A percentile compares a stretch with the other conserved stretches of the same genome.
Conservation (phyloP, 768 basidiomycete species). For the Lactarius tabidus region DNA sequence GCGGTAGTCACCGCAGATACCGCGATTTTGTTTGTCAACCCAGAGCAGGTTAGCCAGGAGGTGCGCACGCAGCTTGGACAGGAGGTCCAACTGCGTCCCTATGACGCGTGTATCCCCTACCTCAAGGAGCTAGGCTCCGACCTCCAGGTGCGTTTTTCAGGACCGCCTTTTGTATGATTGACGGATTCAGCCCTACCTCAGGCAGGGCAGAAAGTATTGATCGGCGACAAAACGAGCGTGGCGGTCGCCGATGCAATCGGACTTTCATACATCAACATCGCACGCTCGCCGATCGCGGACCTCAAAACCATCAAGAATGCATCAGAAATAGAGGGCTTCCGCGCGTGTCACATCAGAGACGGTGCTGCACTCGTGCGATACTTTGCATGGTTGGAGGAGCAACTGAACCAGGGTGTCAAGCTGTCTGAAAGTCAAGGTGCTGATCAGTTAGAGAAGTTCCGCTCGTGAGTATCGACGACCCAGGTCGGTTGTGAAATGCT, state of each 20-base stretch:
- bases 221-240: slow-evolving; percentile 74
- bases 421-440: slow-evolving; percentile 81
- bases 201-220: slow-evolving; percentile 57
- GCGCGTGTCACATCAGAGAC: slow-evolving; percentile 84
- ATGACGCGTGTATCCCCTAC: slow-evolving; percentile 61
- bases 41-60: slow-evolving; percentile 43
- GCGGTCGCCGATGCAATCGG: slow-evolving; percentile 82
- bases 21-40: slow-evolving; percentile 67
- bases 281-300: slow-evolving; percentile 71
- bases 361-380: slow-evolving; percentile 84
- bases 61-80: slow-evolving; percentile 51
- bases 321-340: slow-evolving; percentile 85
- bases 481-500: not conserved
- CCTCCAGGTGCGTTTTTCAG: slow-evolving; percentile 23
- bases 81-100: slow-evolving; percentile 64
- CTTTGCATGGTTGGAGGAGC: slow-evolving; percentile 93
- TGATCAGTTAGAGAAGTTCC: slow-evolving; percentile 68
- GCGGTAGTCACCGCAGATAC: slow-evolving; percentile 61
- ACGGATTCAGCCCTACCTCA: not conserved
- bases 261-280: slow-evolving; percentile 57
- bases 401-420: slow-evolving; percentile 55
- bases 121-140: slow-evolving; percentile 47
- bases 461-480: slow-evolving; percentile 54
- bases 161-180: not conserved
- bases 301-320: slow-evolving; percentile 78